Evolutionary conservation across 164 flowering plant species (phyloP).

Genomic region (Dillenia turbinata): DNA sequence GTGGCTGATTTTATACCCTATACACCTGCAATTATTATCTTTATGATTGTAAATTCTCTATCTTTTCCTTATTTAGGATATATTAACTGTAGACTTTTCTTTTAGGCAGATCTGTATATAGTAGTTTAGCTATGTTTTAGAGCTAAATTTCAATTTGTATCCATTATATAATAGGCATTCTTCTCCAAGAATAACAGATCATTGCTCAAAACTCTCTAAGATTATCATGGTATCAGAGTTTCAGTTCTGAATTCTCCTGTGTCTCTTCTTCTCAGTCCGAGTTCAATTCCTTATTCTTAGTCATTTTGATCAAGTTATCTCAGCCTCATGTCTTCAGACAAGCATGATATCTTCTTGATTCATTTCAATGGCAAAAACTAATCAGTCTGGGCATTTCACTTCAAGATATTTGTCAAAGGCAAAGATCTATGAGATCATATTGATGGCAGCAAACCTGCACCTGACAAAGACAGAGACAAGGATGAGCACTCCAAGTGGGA

Average conservation of each 20-base stretch:
- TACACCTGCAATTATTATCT: no score
- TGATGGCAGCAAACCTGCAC: background rate
- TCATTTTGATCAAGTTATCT: background rate
- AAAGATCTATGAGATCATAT: background rate
- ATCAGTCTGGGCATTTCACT: background rate
- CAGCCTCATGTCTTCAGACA: no score
- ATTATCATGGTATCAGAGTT: background rate
- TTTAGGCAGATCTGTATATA: no score
- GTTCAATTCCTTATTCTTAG: background rate
- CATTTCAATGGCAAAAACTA: background rate
- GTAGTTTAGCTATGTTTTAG: no score
- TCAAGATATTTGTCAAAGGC: constrained; percentile 1
- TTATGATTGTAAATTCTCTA: no score
- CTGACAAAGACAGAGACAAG: background rate
- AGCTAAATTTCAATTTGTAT: no score
- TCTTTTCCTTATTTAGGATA: no score
- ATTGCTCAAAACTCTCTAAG: no score
- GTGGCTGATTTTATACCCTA: no score
- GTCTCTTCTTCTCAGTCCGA: background rate
- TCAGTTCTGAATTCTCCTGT: background rate
- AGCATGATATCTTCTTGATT: background rate
- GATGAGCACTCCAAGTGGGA: background rate
- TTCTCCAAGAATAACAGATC: no score
- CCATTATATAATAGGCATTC: no score
- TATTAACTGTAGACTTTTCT: no score